phyloP scores from a whole-genome alignment of 768 basidiomycete genomes.

The Chalciporus piperatus region DNA sequence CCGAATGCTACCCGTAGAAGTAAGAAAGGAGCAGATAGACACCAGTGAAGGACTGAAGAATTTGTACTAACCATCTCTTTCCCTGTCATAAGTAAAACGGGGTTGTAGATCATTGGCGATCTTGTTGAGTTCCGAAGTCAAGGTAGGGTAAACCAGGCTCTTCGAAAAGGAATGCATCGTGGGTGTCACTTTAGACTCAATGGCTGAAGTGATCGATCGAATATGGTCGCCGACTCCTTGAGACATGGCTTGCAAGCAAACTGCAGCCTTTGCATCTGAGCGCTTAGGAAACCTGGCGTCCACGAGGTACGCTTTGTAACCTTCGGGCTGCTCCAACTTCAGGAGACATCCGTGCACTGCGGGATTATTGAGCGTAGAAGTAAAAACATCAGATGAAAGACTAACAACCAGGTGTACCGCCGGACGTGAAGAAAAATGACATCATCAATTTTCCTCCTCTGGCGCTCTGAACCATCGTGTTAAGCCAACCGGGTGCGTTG shows the following conservation, averaged over 20 bases:
- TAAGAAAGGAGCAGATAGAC: background rate
- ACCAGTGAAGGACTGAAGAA: background rate
- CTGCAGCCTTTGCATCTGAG: slow-evolving; percentile 67
- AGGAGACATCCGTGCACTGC: slow-evolving; percentile 64
- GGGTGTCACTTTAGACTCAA: slow-evolving; percentile 47
- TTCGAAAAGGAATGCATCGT: slow-evolving; percentile 44
- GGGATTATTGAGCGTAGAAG: slow-evolving; percentile 4
- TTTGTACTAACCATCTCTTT: slow-evolving; percentile 48
- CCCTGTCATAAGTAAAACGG: slow-evolving; percentile 39
- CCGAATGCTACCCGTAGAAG: slow-evolving; percentile 46
- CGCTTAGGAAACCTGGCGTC: slow-evolving; percentile 62
- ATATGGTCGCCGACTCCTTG: slow-evolving; percentile 59
- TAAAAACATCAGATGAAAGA: slow-evolving; percentile 9
- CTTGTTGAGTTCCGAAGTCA: slow-evolving; percentile 46
- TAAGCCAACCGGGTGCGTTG: slow-evolving; percentile 54
- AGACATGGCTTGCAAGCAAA: slow-evolving; percentile 61
- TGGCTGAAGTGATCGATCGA: slow-evolving; percentile 39
- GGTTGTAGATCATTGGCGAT: slow-evolving; percentile 38
- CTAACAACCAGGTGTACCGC: slow-evolving; percentile 45
- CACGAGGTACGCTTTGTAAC: slow-evolving; percentile 56
- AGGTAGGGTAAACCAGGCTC: slow-evolving; percentile 43
- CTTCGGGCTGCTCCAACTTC: slow-evolving; percentile 50
- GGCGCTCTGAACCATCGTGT: slow-evolving; percentile 47
- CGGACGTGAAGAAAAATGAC: slow-evolving; percentile 44
- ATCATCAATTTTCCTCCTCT: slow-evolving; percentile 46